Evolutionary conservation across 129 eudicot species (phyloP), one percentile per base, ranked within the genome.

Genomic region (Ambrosia trifida): DNA sequence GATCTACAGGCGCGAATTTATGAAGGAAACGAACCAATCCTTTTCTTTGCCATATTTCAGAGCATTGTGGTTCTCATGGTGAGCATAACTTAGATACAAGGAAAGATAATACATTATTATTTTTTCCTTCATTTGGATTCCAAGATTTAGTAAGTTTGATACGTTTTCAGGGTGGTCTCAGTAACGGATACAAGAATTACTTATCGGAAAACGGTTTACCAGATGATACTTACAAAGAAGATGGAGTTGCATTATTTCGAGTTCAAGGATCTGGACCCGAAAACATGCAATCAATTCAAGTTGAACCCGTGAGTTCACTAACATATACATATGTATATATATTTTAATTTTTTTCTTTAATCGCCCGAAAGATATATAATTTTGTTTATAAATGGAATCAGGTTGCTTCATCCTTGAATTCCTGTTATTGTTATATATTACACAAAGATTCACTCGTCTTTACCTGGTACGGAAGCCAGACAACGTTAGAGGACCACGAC

Each of bases 261-360:
- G 85, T 93, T 64, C 98, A 93, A 80, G 98, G 98, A 32, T 81
- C 89, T 72, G 98, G 98, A 76, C 96, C 98, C 12, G 98, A 93
- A 45, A 93, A 89, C 72, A 93, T 93, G 98, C 98, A 93, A 79
- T 87, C 96, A 66, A 87, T 93, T 76, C 98, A 93, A 89, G 95
- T 93, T 72, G 98, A 89, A 45, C 81, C 84, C 65, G 98, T 93
- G 80, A 69, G 96, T 72, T 19, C 53, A 43, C 45, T 57, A 41
- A 3, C 3, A 44, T 5, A 19, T 20, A 31, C 3, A 1, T 3
- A 11, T 4, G 1, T 47, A 11, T 41, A 13, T 40, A 41, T 8
- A 31, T 2, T 3, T 4, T 11, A 11, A 28, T 46, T 13, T 3
- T 53, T 53, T 35, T n/a, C 4, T 38, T 31, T 8, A 20, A 19